Evolutionary conservation across 352 stramenopile species (phyloP).

Genomic region (Phytophthora pinifolia): DNA sequence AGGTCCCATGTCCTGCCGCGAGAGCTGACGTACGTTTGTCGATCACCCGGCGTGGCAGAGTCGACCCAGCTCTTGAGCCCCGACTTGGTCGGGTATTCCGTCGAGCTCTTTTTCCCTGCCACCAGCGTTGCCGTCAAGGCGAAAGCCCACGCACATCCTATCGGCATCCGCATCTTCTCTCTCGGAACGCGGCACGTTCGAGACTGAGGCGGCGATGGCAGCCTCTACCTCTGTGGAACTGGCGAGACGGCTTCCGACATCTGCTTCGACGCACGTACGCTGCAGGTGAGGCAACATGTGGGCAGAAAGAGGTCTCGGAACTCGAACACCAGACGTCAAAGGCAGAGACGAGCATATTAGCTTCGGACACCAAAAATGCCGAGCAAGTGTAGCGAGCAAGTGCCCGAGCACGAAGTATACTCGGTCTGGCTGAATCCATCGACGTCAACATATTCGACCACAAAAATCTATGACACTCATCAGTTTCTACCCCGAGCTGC

Average conservation of each 20-base stretch:
- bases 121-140: background rate
- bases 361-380: no score
- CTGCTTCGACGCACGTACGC: slow-evolving; percentile 11
- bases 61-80: slow-evolving; percentile 53
- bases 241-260: slow-evolving; percentile 16
- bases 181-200: background rate
- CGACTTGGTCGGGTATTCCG: slow-evolving; percentile 38
- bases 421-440: no score
- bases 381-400: no score
- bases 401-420: no score
- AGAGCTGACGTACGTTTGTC: slow-evolving; percentile 43
- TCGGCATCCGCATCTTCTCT: slow-evolving; percentile 5
- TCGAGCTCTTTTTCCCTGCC: slow-evolving; percentile 19
- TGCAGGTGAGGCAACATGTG: slow-evolving; percentile 17
- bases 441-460: no score
- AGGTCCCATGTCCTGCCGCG: slow-evolving; percentile 56
- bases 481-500: no score
- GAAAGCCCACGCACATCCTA: slow-evolving; percentile 1
- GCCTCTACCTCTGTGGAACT: slow-evolving; percentile 11
- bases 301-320: slow-evolving; percentile 2
- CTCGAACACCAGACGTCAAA: background rate
- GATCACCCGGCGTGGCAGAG: slow-evolving; percentile 43
- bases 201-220: slow-evolving; percentile 8
- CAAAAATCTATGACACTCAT: no score
- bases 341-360: no score